Base-by-base conservation (phyloP, 768 basidiomycete genomes). In the Leccinum sublutescens region DNA sequence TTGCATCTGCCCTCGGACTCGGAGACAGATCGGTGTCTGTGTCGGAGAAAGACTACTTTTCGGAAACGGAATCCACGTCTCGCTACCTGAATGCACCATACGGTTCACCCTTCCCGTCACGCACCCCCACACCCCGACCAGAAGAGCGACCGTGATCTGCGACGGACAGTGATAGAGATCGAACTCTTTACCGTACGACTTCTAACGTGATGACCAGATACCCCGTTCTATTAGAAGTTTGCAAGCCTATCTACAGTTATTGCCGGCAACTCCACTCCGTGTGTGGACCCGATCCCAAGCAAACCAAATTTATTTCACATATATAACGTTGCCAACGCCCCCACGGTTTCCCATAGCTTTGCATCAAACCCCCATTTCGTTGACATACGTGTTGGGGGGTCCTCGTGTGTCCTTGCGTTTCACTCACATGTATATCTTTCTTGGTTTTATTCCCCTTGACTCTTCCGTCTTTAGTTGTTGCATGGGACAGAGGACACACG, bases 61-160 rank as follows among this genome's bases (percentile, higher is more conserved):
- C 66, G 4, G 72, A 78, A 66, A 81, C 74, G 69, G 64, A 71
- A 57, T 73, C 75, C 27, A 82, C 80, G 34, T 65, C 71, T 55
- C 77, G 80, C 49, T 81, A 82, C 64, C 76, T 82, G 61, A 75
- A 70, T 48, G 80, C 80, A 45, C 80, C 80, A 25, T 81, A 81
- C 52, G 80, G 80, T 21, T 82, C 80, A 19, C 80, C 80, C 5
- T 77, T 75, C 61, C 80, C 79, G 11, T 81, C 80, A 34, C 78
- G 80, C 23, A 77, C 80, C 47, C 78, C 80, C 2, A 81, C 80
- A 1, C 80, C 80, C 14, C 64, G 69, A 66, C 72, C 59, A 34
- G 74, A 75, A 57, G 74, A 74, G 64, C 64, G 69, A 57, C 55
- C 40, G 69, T 74, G 64, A 75, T 45, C 50, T 48, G 27, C 56